Evolutionary conservation across 2,329 filamentous ascomycete species (phyloP), one percentile per base, ranked within the genome.

Genomic region (Davidsoniella eucalypti): DNA sequence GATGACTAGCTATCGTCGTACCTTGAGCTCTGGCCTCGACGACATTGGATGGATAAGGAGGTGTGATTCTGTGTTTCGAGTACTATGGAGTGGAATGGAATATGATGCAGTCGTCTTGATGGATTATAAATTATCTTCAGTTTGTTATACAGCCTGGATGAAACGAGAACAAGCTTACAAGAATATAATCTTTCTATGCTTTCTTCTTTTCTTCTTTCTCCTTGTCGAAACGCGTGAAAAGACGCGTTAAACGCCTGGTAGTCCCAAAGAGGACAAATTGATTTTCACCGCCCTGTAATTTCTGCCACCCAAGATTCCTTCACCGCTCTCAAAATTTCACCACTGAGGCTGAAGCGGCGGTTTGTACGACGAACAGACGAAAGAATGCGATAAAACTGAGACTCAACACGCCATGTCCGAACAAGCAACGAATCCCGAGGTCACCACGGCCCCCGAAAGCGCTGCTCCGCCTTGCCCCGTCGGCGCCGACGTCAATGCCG

Each of bases 1-100:
- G 17, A 6, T 53, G 10, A 29, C 9, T 16, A 18, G 23, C 26
- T 26, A 49, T 29, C 23, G 14, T 44, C 52, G 39, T 53, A 82
- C 81, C 75, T 83, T 84, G 47, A 85, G 64, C 61, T 85, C 81
- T 52, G 81, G 81, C 60, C 81, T 69, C 47, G 81, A 83, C 63
- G 79, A 78, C 81, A 85, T 85, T 42, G 8, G 8, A 33, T 33
- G 8, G 29, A 55, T 26, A 8, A 16, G n/a, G 23, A 25, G 33
- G 23, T 46, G 12, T 36, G 12, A 46, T 36, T 23, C 16, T 42
- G 38, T 42, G 14, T 33, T 21, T 36, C 14, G 14, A 25, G 37
- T 16, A 21, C 7, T 36, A 23, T 33, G 40, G 14, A 12, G 14
- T 25, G 26, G n/a, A 10, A n/a, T 12, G 21, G 21, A 33, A 17